Evolutionary conservation across 2,329 filamentous ascomycete species (phyloP), one percentile per base, ranked within the genome.

Genomic region (Mycosphaerelloides madeirae): DNA sequence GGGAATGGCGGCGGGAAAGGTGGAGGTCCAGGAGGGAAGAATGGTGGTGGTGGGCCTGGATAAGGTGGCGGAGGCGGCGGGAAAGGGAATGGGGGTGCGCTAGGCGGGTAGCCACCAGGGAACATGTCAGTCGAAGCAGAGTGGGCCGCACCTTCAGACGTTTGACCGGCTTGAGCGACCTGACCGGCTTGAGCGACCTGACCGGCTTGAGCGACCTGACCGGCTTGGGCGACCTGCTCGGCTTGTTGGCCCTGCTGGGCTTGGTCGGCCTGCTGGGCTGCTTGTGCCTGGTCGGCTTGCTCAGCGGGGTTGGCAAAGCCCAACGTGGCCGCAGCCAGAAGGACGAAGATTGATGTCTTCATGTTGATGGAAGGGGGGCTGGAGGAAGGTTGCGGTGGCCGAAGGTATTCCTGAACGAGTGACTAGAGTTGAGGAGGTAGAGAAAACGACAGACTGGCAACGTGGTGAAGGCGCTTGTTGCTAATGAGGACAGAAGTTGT

Each of bases 301-400:
- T 40, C 38, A 19, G 38, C 38, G 22, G 22, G 22, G 22, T 25
- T 25, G 16, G 33, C 33, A 19, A 18, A 35, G 33, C 33, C 33
- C 8, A 35, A 18, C 15, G 14, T 35, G 33, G 33, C 33, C 6
- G 16, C 14, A 12, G 33, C 33, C 33, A 35, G 33, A 18, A 35
- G 33, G 6, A 15, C 33, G 9, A 35, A 12, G 33, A 35, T 14
- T 8, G 33, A 35, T 6, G 12, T 12, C 33, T 35, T 35, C 33
- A 35, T 35, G 15, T 14, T 19, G 14, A 8, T 35, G n/a, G 15
- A 3, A 15, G 33, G 8, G 33, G 33, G 15, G 33, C 15, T 8
- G 19, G 33, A 32, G 31, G 15, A 16, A 35, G 15, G 15, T 35
- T 14, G 19, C 6, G 16, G 3, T 18, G 14, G 11, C 14, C 11